Percentiles rank a stretch among this genome's conserved stretches.
Evolutionary conservation across 1,284 basidiomycete genomes (phyloP).

Genomic region (Cutaneotrichosporon curvatum): DNA sequence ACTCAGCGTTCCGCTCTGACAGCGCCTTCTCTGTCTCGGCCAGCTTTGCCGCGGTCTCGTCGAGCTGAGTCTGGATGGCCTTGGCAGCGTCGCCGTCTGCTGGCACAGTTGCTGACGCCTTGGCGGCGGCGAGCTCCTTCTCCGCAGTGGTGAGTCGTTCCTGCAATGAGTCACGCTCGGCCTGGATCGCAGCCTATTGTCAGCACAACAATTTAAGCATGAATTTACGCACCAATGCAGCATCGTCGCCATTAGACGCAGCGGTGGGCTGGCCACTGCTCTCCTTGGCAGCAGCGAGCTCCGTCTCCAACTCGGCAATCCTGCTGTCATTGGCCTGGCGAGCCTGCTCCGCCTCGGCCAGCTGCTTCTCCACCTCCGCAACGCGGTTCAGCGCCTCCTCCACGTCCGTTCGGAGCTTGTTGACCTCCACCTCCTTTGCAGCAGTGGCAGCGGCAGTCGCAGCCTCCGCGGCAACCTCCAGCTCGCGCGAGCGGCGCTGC

Average conservation of each 20-base stretch:
- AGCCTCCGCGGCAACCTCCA: background rate
- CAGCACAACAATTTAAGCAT: background rate
- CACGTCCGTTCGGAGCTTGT: slow-evolving; percentile 22
- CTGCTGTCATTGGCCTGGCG: slow-evolving; percentile 25
- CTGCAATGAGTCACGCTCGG: slow-evolving; percentile 31
- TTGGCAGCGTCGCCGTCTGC: slow-evolving; percentile 13
- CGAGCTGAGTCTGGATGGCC: background rate
- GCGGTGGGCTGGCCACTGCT: background rate
- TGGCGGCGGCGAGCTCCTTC: slow-evolving; percentile 34
- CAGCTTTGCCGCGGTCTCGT: slow-evolving; percentile 10
- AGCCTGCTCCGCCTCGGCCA: slow-evolving; percentile 20
- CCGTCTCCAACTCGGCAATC: slow-evolving; percentile 28
- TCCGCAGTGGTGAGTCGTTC: slow-evolving; percentile 28
- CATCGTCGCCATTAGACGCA: slow-evolving; percentile 7
- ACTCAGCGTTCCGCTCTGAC: slow-evolving; percentile 17
- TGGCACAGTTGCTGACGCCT: slow-evolving; percentile 6
- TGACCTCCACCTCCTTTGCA: slow-evolving; percentile 22
- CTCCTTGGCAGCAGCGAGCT: slow-evolving; percentile 23
- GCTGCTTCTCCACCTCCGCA: slow-evolving; percentile 28
- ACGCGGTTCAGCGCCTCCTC: slow-evolving; percentile 26
- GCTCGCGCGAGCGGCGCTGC: slow-evolving; percentile 21
- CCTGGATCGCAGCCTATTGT: slow-evolving; percentile 15
- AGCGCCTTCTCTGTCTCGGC: slow-evolving; percentile 18
- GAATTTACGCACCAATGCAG: slow-evolving; percentile 23
- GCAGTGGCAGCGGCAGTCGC: slow-evolving; percentile 8